Percentiles rank a stretch among this genome's conserved stretches.
phyloP scores from a whole-genome alignment of 176 grass and related monocot genomes.

The Hordeum marinum region DNA sequence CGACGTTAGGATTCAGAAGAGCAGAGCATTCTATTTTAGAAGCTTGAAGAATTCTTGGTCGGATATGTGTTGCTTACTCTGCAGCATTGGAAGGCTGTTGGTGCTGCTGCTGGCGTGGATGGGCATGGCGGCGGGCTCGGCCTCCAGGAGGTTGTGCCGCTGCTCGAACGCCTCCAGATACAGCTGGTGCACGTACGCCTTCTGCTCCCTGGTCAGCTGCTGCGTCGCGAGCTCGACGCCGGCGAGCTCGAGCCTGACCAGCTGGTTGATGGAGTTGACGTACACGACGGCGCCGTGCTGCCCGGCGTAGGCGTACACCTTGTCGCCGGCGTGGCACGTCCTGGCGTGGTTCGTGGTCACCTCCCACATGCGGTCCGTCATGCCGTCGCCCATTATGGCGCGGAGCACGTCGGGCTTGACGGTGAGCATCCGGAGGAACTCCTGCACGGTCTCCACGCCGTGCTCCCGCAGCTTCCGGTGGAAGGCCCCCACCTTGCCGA shows the following conservation, averaged over 20 bases:
- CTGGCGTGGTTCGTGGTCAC: constrained; percentile 43
- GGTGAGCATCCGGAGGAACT: constrained; percentile 46
- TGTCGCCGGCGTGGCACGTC: constrained; percentile 44
- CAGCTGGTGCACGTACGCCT: constrained; percentile 29
- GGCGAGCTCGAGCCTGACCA: constrained; percentile 19
- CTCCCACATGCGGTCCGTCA: constrained; percentile 90
- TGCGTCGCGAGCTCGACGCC: constrained; percentile 9
- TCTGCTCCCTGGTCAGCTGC: constrained; percentile 22
- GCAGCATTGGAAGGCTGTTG: constrained; percentile 34
- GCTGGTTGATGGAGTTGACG: constrained; percentile 41
- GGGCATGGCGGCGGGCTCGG: not conserved
- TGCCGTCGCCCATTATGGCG: constrained; percentile 57
- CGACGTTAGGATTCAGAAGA: not conserved
- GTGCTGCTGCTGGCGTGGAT: constrained; percentile 4
- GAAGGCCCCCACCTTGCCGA: constrained; percentile 74
- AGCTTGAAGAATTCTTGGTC: not conserved
- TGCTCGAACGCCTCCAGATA: constrained; percentile 39
- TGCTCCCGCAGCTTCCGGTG: constrained; percentile 39
- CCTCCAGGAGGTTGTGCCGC: constrained; percentile 36
- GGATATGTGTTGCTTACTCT: constrained; percentile 28
- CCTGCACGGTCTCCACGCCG: constrained; percentile 42
- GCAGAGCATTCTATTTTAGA: not conserved
- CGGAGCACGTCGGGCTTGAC: constrained; percentile 47
- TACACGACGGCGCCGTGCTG: constrained; percentile 26
- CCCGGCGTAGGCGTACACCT: constrained; percentile 32